Evolutionary conservation across 306 rosid genomes (phyloP).

Genomic region (Begonia peltatifolia): DNA sequence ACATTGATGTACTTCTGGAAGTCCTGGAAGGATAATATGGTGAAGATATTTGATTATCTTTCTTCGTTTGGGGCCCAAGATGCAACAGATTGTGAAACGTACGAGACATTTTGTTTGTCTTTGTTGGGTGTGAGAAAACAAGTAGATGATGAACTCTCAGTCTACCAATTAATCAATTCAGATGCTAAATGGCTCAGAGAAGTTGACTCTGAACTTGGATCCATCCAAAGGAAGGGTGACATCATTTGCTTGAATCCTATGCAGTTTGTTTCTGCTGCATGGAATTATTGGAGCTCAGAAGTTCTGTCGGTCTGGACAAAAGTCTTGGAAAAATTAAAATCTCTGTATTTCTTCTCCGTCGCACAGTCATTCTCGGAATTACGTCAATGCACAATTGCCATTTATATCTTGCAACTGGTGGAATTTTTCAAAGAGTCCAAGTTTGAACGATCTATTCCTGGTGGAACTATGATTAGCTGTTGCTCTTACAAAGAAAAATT

Average conservation of each 20-base stretch:
- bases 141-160: constrained; percentile 4
- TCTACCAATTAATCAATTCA: constrained; percentile 22
- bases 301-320: constrained; percentile 19
- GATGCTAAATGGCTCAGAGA: constrained; percentile 37
- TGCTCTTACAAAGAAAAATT: not conserved
- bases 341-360: constrained; percentile 16
- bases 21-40: constrained; percentile 34
- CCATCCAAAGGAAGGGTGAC: constrained; percentile 19
- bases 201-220: constrained; percentile 9
- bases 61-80: constrained; percentile 16
- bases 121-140: constrained; percentile 29
- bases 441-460: constrained; percentile 4
- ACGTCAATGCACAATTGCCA: constrained; percentile 18
- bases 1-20: constrained; percentile 39
- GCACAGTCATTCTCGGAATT: constrained; percentile 7
- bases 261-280: constrained; percentile 20
- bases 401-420: constrained; percentile 24
- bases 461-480: too few relatives aligned
- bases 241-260: constrained; percentile 12
- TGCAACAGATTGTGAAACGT: constrained; percentile 6
- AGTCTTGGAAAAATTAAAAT: constrained; percentile 26
- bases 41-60: constrained; percentile 17
- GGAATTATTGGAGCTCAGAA: constrained; percentile 35
- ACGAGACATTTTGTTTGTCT: constrained; percentile 26
- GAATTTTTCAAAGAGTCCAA: constrained; percentile 21